Conservation (phyloP, 345 rosid genomes). For the Boechera stricta region DNA sequence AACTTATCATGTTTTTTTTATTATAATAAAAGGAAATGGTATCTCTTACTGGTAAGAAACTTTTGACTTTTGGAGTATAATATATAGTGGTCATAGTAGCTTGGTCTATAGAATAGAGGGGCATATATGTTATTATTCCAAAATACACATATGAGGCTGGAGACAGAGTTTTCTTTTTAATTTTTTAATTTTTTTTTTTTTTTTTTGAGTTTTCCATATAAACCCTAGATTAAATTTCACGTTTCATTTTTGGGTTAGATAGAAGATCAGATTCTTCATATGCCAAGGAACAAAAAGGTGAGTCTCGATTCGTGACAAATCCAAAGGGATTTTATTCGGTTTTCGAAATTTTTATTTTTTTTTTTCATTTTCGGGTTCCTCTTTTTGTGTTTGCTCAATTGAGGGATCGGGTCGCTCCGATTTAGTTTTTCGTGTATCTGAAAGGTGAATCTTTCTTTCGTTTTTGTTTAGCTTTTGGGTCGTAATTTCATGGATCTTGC, state of each 20-base stretch:
- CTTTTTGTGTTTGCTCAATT: conserved; percentile 35
- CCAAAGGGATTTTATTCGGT: neutral
- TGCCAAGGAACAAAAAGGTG: conserved; percentile 36
- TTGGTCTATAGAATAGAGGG: conserved; percentile 30
- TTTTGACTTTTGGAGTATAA: conserved; percentile 20
- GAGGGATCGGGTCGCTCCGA: conserved; percentile 44
- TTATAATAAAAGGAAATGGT: neutral
- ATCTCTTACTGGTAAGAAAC: conserved; percentile 35
- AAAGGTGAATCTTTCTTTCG: conserved; percentile 18
- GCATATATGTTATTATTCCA: conserved; percentile 19
- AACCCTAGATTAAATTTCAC: conserved; percentile 49
- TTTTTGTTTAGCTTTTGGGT: conserved; percentile 21
- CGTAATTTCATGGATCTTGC: conserved; percentile 43
- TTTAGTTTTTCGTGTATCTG: conserved; percentile 31
- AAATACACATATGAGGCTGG: conserved; percentile 46
- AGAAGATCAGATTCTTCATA: conserved; percentile 46
- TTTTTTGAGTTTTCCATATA: conserved; percentile 33
- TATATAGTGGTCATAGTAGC: conserved; percentile 29
- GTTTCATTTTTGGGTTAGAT: conserved; percentile 42
- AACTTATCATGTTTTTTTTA: neutral
- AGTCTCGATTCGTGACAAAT: conserved; percentile 34
- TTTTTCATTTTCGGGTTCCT: neutral
- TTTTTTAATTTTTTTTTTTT: neutral
- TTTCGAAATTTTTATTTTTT: neutral
- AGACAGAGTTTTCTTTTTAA: conserved; percentile 32